Base-by-base conservation (phyloP, 2,329 filamentous ascomycete species). In the Diplodia corticola region DNA sequence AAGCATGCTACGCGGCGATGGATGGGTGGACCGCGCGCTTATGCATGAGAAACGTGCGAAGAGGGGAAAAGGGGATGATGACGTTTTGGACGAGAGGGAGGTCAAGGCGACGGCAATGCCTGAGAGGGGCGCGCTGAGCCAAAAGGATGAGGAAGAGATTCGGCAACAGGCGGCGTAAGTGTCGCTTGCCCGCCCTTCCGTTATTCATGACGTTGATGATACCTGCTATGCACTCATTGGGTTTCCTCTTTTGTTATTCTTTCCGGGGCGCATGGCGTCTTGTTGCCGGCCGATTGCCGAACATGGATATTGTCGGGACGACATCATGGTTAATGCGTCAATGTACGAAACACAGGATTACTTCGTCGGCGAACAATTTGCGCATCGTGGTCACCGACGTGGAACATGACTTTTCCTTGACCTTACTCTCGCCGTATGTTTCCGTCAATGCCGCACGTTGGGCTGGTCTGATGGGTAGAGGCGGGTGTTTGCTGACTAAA, bases 1-100 rank as follows among this genome's bases (percentile, higher is more conserved):
- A 69, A 88, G 88, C 60, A 91, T 91, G 83, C 77, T 93, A 48
- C 83, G 89, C 64, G 92, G 92, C 0, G 89, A 93, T 71, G 91
- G 91, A 0, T 93, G 88, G 81, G 83, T 84, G 61, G 91, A 95
- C 74, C 88, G 89, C 48, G 78, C 75, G 7, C 69, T 49, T 53
- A 13, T 24, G 63, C 64, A 26, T 67, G 63, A 66, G 64, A 50
- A 35, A 59, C 67, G 46, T 54, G 51, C 66, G 49, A 60, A 28
- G 63, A 46, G 22, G 35, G 66, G 61, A 60, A 54, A 60, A n/a
- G 59, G 63, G 44, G 68, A 70, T 17, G 68, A 70, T 17, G 66
- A 53, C 17, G n/a, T 65, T 28, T 30, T 57, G 22, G 63, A 65
- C 1, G 63, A 65, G 37, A 65, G 63, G 40, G 63, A 65, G 37